Evolutionary conservation across 306 rosid species (phyloP), one percentile per base, ranked within the genome.

Genomic region (Prunus mira): DNA sequence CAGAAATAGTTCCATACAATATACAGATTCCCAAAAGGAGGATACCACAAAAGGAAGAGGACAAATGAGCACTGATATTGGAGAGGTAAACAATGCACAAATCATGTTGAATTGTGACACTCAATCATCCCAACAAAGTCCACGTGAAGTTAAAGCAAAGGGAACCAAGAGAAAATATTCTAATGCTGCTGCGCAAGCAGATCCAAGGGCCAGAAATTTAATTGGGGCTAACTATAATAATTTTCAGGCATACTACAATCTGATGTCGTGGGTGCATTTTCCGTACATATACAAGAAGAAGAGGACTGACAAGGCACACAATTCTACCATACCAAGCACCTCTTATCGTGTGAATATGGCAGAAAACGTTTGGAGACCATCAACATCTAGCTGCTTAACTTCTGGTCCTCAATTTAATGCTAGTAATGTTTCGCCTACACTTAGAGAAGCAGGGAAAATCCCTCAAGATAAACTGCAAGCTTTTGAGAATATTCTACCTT

Each of bases 291-390:
- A 25, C 64, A 82, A 70, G 78, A 77, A 68, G 62, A 82, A 77
- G 70, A 77, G 85, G 45, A 82, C 71, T 19, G 81, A 71, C 7
- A 81, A 76, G 54, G 71, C 30, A 49, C 70, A 75, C 51, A 76
- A 46, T 69, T 28, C 73, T 54, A 45, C 34, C 12, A 24, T 49
- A 67, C 28, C 79, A 68, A 67, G 83, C 70, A 50, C 75, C 18
- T 56, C 78, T 54, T 71, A 47, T 45, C 76, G 30, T 11, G 56
- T 66, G 43, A 54, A 55, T 46, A 73, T 61, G 49, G 55, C 79
- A 67, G 61, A 65, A 57, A 73, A 72, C 30, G 34, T 45, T 27
- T 46, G 71, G 71, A 32, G 71, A 62, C 22, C n/a, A 78, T 69
- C 76, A 25, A 19, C 64, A 60, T 19, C 69, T 46, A 25, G 67